Evolutionary conservation across 352 stramenopile genomes (phyloP).

Genomic region (Albugo laibachii): DNA sequence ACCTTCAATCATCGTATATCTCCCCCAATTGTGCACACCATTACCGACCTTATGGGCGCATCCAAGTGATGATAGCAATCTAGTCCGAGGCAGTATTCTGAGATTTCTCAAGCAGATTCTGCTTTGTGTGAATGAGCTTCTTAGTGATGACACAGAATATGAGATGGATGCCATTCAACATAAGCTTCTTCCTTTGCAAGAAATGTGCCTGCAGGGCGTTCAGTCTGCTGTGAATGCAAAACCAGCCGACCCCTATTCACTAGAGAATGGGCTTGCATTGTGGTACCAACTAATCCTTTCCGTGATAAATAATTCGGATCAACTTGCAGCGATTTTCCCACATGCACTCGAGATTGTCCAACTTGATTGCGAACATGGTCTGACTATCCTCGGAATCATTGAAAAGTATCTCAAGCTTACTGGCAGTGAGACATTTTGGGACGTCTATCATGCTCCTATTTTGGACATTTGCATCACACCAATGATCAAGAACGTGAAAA

Average conservation of each 20-base stretch:
- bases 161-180: too few species aligned
- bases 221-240: slow-evolving; percentile 32
- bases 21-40: slow-evolving; percentile 41
- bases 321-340: slow-evolving; percentile 40
- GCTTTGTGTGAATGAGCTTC: slow-evolving; percentile 25
- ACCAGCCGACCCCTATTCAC: slow-evolving; percentile 60
- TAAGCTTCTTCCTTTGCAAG: slow-evolving; percentile 9
- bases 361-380: slow-evolving; percentile 62
- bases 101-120: slow-evolving; percentile 50
- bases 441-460: slow-evolving; percentile 19
- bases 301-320: slow-evolving; percentile 24
- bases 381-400: slow-evolving; percentile 28
- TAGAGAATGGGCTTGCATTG: slow-evolving; percentile 61
- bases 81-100: slow-evolving; percentile 65
- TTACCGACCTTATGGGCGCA: slow-evolving; percentile 51
- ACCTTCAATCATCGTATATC: slow-evolving; percentile 18
- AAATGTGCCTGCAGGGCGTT: slow-evolving; percentile 54
- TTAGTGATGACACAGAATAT: slow-evolving; percentile 3
- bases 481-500: slow-evolving; percentile 1
- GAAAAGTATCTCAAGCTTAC: slow-evolving; percentile 34
- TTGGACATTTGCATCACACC: slow-evolving; percentile 2
- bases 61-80: slow-evolving; percentile 51
- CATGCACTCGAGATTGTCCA: slow-evolving; percentile 47
- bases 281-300: slow-evolving; percentile 39
- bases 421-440: slow-evolving; percentile 39